phyloP scores from a whole-genome alignment of 345 rosid species.

The Abelmoschus esculentus region DNA sequence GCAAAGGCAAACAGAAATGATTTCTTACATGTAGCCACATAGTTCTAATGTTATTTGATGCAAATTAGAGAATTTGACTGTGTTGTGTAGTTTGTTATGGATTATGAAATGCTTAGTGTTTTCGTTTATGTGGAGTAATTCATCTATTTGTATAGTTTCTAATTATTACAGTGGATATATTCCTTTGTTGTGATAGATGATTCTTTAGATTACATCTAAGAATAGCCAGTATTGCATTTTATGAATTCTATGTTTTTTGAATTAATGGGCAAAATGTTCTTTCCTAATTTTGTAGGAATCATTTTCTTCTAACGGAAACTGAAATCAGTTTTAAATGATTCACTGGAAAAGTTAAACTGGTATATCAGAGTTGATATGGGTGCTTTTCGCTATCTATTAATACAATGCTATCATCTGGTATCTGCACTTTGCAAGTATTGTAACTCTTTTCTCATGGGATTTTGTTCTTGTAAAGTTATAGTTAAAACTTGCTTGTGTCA shows the following conservation, averaged over 20 bases:
- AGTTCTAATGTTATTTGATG: background rate
- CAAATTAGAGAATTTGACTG: background rate
- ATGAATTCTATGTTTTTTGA: background rate
- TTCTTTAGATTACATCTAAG: background rate
- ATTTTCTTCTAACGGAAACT: background rate
- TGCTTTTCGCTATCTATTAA: background rate
- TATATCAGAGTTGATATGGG: background rate
- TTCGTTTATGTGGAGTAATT: background rate
- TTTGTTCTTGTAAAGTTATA: background rate
- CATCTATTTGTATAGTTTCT: background rate
- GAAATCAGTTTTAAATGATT: background rate
- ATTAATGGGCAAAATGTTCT: background rate
- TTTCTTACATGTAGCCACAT: background rate
- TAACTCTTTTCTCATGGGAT: background rate
- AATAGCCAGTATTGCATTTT: background rate
- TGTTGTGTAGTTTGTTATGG: background rate
- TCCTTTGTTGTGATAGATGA: background rate
- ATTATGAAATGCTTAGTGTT: background rate
- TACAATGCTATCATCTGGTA: background rate
- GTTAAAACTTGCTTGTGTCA: background rate
- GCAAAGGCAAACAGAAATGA: background rate
- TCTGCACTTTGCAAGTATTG: background rate
- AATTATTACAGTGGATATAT: background rate
- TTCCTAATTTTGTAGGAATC: background rate
- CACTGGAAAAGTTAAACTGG: background rate